Evolutionary conservation across 257 asterid species (phyloP).

Genomic region (Verbena officinalis): DNA sequence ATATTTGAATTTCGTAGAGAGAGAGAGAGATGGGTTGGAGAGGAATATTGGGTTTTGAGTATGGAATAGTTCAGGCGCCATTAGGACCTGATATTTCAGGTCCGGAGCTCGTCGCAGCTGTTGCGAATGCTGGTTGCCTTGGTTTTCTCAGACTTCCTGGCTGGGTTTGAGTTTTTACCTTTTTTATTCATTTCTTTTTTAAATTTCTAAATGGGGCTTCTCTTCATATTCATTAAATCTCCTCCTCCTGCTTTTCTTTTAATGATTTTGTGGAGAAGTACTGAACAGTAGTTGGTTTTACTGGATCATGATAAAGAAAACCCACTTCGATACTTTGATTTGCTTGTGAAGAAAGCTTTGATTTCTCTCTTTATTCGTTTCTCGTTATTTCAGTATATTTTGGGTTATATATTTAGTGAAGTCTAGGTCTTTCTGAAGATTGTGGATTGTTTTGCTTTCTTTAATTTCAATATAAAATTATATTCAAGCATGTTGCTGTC

Average conservation of each 20-base stretch:
- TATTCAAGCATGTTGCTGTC: background rate
- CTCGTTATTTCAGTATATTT: background rate
- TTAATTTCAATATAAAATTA: background rate
- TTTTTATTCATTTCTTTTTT: background rate
- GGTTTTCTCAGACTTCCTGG: slow-evolving; percentile 80
- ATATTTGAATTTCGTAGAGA: background rate
- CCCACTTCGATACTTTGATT: background rate
- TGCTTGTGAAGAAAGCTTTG: background rate
- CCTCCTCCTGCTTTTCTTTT: too few species aligned
- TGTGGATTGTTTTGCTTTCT: background rate
- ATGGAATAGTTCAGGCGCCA: slow-evolving; percentile 91
- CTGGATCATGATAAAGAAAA: slow-evolving; percentile 5
- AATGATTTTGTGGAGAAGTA: background rate
- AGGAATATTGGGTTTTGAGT: slow-evolving; percentile 81
- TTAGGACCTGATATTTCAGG: slow-evolving; percentile 88
- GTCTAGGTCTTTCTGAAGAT: background rate
- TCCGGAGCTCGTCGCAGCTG: slow-evolving; percentile 85
- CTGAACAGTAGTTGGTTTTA: slow-evolving; percentile 2
- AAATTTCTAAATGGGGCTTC: background rate
- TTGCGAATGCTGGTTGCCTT: slow-evolving; percentile 78
- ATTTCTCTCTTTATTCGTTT: background rate
- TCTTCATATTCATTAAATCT: too few species aligned
- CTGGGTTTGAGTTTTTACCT: slow-evolving; percentile 44
- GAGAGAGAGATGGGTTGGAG: slow-evolving; percentile 72
- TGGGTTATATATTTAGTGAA: background rate